phyloP scores from a whole-genome alignment of 2,329 filamentous ascomycete species.

The Aspergillus pseudonomiae region DNA sequence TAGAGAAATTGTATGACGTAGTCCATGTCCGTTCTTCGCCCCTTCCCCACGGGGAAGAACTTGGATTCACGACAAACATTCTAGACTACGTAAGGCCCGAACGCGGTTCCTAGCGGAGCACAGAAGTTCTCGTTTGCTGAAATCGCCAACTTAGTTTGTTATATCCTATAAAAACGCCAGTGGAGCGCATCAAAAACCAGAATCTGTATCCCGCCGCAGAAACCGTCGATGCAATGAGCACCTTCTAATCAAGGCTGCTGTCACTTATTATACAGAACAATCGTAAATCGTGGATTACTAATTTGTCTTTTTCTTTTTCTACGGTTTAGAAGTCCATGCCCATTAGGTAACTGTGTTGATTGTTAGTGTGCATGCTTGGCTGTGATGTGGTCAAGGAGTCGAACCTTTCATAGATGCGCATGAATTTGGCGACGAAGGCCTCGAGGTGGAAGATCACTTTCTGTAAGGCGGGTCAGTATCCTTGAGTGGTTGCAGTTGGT shows the following conservation, averaged over 20 bases:
- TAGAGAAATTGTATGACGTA: conserved; percentile 16
- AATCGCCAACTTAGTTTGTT: background rate
- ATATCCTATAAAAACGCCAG: background rate
- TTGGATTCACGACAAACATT: conserved; percentile 5
- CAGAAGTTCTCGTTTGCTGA: background rate
- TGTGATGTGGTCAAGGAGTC: conserved; percentile 22
- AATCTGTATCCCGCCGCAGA: background rate
- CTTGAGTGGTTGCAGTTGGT: background rate
- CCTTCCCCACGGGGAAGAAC: background rate
- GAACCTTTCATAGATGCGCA: conserved; percentile 92
- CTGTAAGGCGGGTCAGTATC: conserved; percentile 29
- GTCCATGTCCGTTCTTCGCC: background rate
- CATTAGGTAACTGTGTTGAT: conserved; percentile 60
- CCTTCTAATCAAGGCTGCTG: conserved; percentile 7
- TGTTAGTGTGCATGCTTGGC: conserved; percentile 37
- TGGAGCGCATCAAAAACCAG: background rate
- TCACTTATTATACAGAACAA: conserved; percentile 26
- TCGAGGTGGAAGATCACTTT: conserved; percentile 99
- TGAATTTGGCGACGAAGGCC: conserved; percentile 98
- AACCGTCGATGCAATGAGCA: conserved; percentile 1
- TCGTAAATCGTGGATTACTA: conserved; percentile 33
- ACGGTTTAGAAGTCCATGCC: conserved; percentile 69
- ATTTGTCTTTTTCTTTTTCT: background rate
- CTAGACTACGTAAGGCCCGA: background rate
- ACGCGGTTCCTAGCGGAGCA: no score